Evolutionary conservation across 2,329 filamentous ascomycete species (phyloP).

Genomic region (Diaporthe eres): DNA sequence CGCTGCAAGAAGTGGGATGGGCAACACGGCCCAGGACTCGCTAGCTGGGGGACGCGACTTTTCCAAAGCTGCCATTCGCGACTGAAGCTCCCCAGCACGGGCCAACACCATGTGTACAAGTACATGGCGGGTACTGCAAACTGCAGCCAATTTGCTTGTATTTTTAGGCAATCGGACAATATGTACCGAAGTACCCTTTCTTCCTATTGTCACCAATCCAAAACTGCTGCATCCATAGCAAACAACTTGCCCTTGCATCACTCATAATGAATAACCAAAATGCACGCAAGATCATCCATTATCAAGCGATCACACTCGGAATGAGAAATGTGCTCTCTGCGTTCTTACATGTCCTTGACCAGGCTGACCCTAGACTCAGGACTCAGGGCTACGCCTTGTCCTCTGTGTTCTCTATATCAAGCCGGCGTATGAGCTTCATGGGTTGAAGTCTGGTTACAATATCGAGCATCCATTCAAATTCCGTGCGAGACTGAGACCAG

Average conservation of each 20-base stretch:
- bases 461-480: neutral
- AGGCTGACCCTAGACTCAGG: no score
- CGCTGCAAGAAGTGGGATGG: constrained; percentile 17
- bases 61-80: constrained; percentile 36
- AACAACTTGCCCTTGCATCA: neutral
- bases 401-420: no score
- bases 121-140: neutral
- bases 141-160: neutral
- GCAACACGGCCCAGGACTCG: constrained; percentile 5
- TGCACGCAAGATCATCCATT: neutral
- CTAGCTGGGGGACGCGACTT: constrained; percentile 35
- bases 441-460: no score
- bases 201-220: neutral
- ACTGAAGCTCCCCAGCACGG: constrained; percentile 27
- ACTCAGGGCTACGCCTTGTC: no score
- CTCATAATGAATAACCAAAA: neutral
- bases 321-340: neutral
- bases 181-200: neutral
- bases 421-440: neutral
- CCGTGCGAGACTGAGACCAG: neutral
- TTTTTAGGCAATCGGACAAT: neutral
- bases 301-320: neutral
- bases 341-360: neutral
- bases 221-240: neutral
- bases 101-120: neutral